phyloP scores from a whole-genome alignment of 2,329 filamentous ascomycete genomes.

The Colletotrichum melonis region DNA sequence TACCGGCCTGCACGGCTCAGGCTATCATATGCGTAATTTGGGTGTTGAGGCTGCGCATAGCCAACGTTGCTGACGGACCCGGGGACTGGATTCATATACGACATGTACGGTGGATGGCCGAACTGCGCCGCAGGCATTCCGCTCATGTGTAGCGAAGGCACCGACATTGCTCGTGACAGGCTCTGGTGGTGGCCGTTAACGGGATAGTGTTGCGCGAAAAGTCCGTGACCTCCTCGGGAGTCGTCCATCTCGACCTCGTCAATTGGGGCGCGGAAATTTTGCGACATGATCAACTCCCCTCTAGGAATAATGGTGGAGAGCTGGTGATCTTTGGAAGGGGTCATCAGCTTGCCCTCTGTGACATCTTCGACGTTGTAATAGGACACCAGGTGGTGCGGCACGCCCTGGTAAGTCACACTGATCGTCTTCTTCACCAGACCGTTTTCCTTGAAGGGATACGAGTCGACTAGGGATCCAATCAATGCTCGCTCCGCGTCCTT shows the following conservation, averaged over 20 bases:
- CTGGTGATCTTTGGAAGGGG: constrained; percentile 63
- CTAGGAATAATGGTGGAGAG: constrained; percentile 66
- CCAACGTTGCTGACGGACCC: constrained; percentile 17
- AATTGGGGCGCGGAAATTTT: constrained; percentile 75
- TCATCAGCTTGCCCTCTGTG: constrained; percentile 66
- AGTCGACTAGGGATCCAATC: constrained; percentile 79
- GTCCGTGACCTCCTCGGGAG: constrained; percentile 19
- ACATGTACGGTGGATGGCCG: constrained; percentile 18
- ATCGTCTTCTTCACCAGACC: constrained; percentile 95
- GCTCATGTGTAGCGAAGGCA: constrained; percentile 27
- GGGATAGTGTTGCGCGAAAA: constrained; percentile 20
- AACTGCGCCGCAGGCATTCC: constrained; percentile 18
- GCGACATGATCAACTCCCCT: constrained; percentile 66
- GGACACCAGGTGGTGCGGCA: constrained; percentile 87
- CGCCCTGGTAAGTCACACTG: constrained; percentile 78
- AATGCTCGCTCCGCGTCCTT: constrained; percentile 34
- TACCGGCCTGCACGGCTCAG: constrained; percentile 16
- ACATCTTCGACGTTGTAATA: constrained; percentile 90
- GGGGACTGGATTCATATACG: constrained; percentile 21
- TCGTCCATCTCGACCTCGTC: constrained; percentile 64
- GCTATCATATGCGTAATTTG: constrained; percentile 18
- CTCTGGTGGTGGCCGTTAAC: constrained; percentile 38
- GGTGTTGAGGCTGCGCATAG: constrained; percentile 19
- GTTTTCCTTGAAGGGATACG: constrained; percentile 85
- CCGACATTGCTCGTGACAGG: constrained; percentile 40